Conservation (phyloP, 1,139 yeast species). For the Yamadazyma jaroonii region DNA sequence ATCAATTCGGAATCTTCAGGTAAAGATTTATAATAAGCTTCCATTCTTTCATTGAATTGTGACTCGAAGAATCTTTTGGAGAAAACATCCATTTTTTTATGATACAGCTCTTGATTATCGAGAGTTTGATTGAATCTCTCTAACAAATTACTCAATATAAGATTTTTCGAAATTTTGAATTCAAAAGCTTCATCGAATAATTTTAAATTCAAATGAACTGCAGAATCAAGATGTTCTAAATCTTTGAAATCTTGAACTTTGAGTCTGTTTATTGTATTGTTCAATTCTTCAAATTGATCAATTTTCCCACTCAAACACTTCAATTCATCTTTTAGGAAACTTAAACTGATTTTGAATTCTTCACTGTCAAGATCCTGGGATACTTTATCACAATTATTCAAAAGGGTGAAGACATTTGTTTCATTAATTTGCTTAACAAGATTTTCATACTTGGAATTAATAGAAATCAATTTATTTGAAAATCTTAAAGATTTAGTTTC, state of each 20-base stretch:
- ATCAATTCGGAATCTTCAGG: too few species aligned
- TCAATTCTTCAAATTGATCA: slow-evolving; percentile 10
- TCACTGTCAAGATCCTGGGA: slow-evolving; percentile 3
- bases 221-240: slow-evolving; percentile 8
- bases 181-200: slow-evolving; percentile 7
- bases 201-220: slow-evolving; percentile 7
- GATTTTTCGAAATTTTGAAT: slow-evolving; percentile 9
- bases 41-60: background rate
- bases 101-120: slow-evolving; percentile 6
- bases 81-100: slow-evolving; percentile 8
- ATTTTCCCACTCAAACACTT: slow-evolving; percentile 3
- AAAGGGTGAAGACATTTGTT: slow-evolving; percentile 6
- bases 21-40: slow-evolving; percentile 6
- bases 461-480: slow-evolving; percentile 22
- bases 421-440: slow-evolving; percentile 5
- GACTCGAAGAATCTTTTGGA: slow-evolving; percentile 8
- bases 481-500: slow-evolving; percentile 31
- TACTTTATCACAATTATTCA: slow-evolving; percentile 7
- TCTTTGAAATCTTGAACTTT: slow-evolving; percentile 20
- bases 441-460: slow-evolving; percentile 9
- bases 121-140: slow-evolving; percentile 9
- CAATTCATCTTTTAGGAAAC: slow-evolving; percentile 8
- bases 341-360: slow-evolving; percentile 10
- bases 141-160: slow-evolving; percentile 7
- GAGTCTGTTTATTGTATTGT: slow-evolving; percentile 14